These are phyloP conservation scores for Astraeus odoratus DNA, from an alignment of 768 basidiomycete species.

Conservation along the genomic window DNA sequence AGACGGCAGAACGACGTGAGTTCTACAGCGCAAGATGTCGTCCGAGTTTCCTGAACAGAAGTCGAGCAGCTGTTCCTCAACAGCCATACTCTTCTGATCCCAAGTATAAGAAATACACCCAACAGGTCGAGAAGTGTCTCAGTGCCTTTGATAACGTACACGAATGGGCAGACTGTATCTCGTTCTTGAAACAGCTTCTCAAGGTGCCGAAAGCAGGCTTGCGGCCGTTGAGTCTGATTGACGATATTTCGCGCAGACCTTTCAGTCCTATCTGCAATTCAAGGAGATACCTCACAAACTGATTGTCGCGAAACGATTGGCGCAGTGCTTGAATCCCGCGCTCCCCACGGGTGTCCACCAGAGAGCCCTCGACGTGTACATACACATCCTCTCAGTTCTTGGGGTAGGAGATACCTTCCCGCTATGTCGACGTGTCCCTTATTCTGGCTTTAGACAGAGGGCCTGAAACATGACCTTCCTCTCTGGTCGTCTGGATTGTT, in stretches of 20 bases:
- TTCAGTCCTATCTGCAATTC: slow-evolving; percentile 91
- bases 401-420: slow-evolving; percentile 51
- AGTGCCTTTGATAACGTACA: slow-evolving; percentile 92
- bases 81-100: slow-evolving; percentile 71
- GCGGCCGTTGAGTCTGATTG: background rate
- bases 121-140: slow-evolving; percentile 88
- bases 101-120: slow-evolving; percentile 89
- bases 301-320: slow-evolving; percentile 87
- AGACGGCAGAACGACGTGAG: slow-evolving; percentile 27
- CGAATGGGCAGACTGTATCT: slow-evolving; percentile 99
- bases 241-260: slow-evolving; percentile 50
- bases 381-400: slow-evolving; percentile 83
- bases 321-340: slow-evolving; percentile 97
- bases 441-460: slow-evolving; percentile 57
- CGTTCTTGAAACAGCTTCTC: slow-evolving; percentile 88
- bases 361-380: slow-evolving; percentile 90
- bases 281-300: slow-evolving; percentile 95
- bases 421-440: slow-evolving; percentile 1
- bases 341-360: slow-evolving; percentile 96
- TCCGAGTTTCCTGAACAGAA: background rate
- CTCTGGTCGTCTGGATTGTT: slow-evolving; percentile 96
- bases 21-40: background rate
- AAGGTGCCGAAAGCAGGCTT: slow-evolving; percentile 46
- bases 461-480: slow-evolving; percentile 76
- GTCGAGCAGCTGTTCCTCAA: slow-evolving; percentile 38